Evolutionary conservation across 257 asterid species (phyloP).

Genomic region (Solanum microdontum): DNA sequence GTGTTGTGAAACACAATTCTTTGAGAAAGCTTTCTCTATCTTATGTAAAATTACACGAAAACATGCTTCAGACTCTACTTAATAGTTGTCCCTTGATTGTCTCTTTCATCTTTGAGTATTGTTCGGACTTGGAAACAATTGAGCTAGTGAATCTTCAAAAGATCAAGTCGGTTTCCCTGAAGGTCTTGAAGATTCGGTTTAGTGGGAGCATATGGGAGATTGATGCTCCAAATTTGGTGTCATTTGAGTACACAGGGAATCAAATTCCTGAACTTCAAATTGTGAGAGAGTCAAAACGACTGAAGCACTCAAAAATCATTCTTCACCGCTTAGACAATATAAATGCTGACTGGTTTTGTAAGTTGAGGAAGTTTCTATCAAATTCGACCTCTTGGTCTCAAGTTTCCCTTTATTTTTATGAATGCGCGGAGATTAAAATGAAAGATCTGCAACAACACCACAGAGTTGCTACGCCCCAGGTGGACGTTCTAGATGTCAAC

Average conservation of each 20-base stretch:
- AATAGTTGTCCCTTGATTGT: neutral
- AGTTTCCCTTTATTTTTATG: neutral
- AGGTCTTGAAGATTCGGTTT: no score
- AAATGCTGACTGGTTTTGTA: neutral
- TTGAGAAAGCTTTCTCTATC: neutral
- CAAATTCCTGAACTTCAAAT: no score
- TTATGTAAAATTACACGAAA: neutral
- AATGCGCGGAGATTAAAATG: neutral
- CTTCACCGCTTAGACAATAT: neutral
- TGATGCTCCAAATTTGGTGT: no score
- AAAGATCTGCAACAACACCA: neutral
- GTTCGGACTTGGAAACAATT: neutral
- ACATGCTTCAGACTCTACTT: neutral
- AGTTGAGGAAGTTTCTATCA: neutral
- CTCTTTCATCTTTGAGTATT: neutral
- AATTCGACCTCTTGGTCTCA: neutral
- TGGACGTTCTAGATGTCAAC: neutral
- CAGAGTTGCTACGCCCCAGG: neutral
- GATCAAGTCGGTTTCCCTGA: neutral
- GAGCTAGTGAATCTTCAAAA: neutral
- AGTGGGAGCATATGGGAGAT: no score
- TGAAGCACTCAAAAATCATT: neutral
- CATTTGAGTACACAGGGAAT: no score
- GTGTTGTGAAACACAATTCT: neutral
- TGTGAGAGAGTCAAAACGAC: neutral